Evolutionary conservation across 108 stramenopile species (phyloP), one percentile per base, ranked within the genome.

Genomic region (Nitzschia inconspicua): DNA sequence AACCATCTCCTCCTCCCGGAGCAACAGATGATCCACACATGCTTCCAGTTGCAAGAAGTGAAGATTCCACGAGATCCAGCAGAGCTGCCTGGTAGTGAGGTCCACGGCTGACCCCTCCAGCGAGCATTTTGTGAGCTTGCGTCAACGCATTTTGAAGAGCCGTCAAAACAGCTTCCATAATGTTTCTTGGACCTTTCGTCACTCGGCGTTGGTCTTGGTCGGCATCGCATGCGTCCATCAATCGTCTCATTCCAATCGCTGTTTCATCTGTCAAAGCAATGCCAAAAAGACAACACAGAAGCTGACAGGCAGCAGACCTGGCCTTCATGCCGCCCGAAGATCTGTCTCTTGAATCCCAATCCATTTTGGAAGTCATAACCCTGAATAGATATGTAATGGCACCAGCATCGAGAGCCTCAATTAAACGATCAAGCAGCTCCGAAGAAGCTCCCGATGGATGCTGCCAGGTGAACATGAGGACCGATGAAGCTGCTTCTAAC

Each of bases 341-440:
- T 43, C 68, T 67, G 55, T 79, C 77, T 28, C 76, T 68, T 8
- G 79, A 73, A 40, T 82, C 73, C 63, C 84, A 78, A 28, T 85
- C 72, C 20, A 88, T 73, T 57, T 83, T 82, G 19, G 75, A 43
- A n/a, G 65, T 78, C 23, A 92, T 48, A 2, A 85, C 56, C 36
- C 73, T 66, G 31, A 83, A 81, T 41, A 82, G 40, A 9, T 76
- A 52, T 3, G 71, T 65, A 26, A 92, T 70, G 5, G 79, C 68
- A 30, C 90, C 90, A 16, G 77, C 78, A 61, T 92, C 86, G 26
- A 91, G 52, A 3, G 83, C 73, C 52, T 91, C 86, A 2, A 92
- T 32, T 40, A 88, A 52, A 4, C 70, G 72, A 57, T 79, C 83
- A 18, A 92, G 43, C 9, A 78, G 68, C 34, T 79, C 66, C 44